Evolutionary conservation across 306 rosid genomes (phyloP).

Genomic region (Prinsepia uniflora): DNA sequence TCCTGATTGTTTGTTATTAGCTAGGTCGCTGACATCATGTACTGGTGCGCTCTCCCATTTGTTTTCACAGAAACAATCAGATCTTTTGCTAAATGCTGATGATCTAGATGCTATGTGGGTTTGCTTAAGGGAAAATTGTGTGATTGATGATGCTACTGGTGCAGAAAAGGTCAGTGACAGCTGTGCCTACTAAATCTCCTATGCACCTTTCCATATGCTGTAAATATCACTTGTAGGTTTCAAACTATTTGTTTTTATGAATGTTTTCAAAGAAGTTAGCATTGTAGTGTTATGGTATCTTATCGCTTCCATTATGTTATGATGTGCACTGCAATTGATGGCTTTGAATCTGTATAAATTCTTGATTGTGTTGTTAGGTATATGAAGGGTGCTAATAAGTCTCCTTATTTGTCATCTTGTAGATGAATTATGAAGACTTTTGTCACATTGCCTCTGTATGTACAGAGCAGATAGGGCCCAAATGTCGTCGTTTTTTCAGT

Average conservation of each 20-base stretch:
- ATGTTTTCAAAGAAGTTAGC: background rate
- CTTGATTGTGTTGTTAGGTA: slow-evolving; percentile 8
- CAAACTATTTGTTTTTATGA: background rate
- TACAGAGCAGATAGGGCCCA: slow-evolving; percentile 96
- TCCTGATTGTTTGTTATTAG: slow-evolving; percentile 10
- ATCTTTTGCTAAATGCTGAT: slow-evolving; percentile 93
- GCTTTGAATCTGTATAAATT: background rate
- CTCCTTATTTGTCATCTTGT: slow-evolving; percentile 32
- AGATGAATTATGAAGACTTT: slow-evolving; percentile 99
- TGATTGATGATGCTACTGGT: slow-evolving; percentile 93
- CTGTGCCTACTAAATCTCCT: slow-evolving; percentile 19
- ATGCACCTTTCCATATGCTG: background rate
- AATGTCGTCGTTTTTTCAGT: slow-evolving; percentile 92
- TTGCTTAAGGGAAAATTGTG: slow-evolving; percentile 95
- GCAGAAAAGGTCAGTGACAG: slow-evolving; percentile 76
- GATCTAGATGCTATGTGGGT: slow-evolving; percentile 99
- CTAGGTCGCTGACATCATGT: slow-evolving; percentile 16
- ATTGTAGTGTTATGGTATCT: background rate
- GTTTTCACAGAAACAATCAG: slow-evolving; percentile 87
- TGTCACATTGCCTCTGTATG: slow-evolving; percentile 99
- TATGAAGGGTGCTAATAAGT: slow-evolving; percentile 20
- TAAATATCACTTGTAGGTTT: background rate
- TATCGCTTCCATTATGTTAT: background rate
- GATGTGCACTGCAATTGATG: background rate
- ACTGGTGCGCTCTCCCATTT: slow-evolving; percentile 18